A percentile compares a stretch with the other conserved stretches of the same genome.
phyloP scores from a whole-genome alignment of 2,329 filamentous ascomycete genomes.

The Drechslerella stenobrocha region DNA sequence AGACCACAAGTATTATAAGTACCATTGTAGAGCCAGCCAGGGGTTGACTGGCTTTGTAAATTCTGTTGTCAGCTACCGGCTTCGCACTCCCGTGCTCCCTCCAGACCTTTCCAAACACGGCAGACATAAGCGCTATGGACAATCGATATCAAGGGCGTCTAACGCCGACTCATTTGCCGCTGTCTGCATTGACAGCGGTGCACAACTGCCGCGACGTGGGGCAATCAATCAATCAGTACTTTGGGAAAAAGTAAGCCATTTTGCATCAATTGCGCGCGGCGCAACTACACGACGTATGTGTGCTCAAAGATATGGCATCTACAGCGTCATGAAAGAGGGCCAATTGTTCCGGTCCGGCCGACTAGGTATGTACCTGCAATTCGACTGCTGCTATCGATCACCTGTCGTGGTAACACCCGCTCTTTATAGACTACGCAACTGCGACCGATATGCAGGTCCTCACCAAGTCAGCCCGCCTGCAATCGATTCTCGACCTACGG shows the following conservation, averaged over 20 bases:
- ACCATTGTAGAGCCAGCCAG: too few relatives aligned
- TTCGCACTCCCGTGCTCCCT: too few relatives aligned
- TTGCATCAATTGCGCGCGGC: background rate
- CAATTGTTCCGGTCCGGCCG: constrained; percentile 70
- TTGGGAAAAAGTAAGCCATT: constrained; percentile 61
- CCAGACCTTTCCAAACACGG: too few relatives aligned
- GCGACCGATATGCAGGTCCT: constrained; percentile 66
- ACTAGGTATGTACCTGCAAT: constrained; percentile 58
- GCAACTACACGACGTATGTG: background rate
- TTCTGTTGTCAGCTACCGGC: too few relatives aligned
- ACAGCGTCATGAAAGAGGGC: constrained; percentile 63
- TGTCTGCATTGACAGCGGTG: constrained; percentile 54
- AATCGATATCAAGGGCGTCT: too few relatives aligned
- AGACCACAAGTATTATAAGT: too few relatives aligned
- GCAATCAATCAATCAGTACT: constrained; percentile 65
- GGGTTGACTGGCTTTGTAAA: too few relatives aligned
- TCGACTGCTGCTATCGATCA: background rate
- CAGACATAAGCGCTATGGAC: too few relatives aligned
- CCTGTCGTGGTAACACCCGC: background rate
- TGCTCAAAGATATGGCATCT: background rate
- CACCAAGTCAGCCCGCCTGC: constrained; percentile 65
- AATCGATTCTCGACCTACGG: constrained; percentile 76
- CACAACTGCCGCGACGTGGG: constrained; percentile 80
- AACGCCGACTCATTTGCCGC: background rate
- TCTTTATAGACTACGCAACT: constrained; percentile 69